Base-by-base conservation (phyloP, 2,329 filamentous ascomycete genomes). In the Paradendryphiella salina region DNA sequence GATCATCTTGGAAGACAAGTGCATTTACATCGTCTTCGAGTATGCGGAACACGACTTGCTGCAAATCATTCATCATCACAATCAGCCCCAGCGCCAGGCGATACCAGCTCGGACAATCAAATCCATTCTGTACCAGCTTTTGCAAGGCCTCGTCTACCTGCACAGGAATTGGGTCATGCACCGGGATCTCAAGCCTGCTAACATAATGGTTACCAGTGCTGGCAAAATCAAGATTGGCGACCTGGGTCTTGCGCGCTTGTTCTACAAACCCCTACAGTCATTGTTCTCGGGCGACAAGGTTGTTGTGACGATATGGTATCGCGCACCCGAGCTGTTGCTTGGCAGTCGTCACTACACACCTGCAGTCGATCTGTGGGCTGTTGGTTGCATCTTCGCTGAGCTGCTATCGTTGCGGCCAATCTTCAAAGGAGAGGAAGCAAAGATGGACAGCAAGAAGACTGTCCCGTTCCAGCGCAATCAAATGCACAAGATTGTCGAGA, bases 21-120 rank as follows among this genome's bases (percentile, higher is more conserved):
- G 92, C 77, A 97, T 99, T 72, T 99, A 92, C 76, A 99, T 99
- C 88, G 92, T 99, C 1, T 97, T 99, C 64, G 94, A 97, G 73
- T 99, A 96, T 73, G 94, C 94, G 61, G 94, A 99, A 75, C 94
- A 99, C 73, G 94, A 99, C 73, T 78, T 99, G 31, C 80, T 99
- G 4, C 94, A 99, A 73, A 97, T 99, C 71, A 96, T 99, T 62
- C 94, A 99, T 71, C 92, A 97, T 71, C 94, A 99, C 74, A 96
- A 89, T 1, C 88, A 96, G 71, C 88, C 92, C 50, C 86, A 90
- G 21, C 83, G 92, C 20, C 89, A 94, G 61, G 87, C 90, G 5
- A 96, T 99, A 51, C 91, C 93, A 1, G 88, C 93, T 0, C 80
- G 85, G 18, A 96, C 90, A 52, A 87, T 99, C 69, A 93, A 93